A percentile compares a stretch with the other conserved stretches of the same genome.
phyloP scores from a whole-genome alignment of 1,139 yeast species.

The Candida frijolesensis region DNA sequence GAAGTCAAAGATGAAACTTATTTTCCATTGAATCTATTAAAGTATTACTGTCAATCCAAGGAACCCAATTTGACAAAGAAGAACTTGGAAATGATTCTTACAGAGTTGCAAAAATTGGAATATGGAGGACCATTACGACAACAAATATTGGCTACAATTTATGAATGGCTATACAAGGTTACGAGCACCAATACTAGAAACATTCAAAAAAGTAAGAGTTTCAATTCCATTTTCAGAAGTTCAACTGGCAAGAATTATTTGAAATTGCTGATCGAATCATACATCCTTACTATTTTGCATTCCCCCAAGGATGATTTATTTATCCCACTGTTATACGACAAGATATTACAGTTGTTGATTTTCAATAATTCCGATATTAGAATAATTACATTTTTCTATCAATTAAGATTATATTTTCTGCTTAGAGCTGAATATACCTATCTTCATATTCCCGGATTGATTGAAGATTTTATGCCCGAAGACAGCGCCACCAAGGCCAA shows the following conservation, averaged over 20 bases:
- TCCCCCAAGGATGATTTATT: constrained; percentile 14
- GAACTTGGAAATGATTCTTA: background rate
- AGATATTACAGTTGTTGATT: constrained; percentile 11
- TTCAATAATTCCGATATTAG: background rate
- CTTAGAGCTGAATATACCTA: constrained; percentile 12
- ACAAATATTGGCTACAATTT: constrained; percentile 8
- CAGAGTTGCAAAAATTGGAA: constrained; percentile 3
- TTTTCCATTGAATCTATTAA: constrained; percentile 4
- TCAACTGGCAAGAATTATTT: background rate
- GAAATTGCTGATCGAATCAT: constrained; percentile 8
- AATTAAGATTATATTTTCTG: constrained; percentile 12
- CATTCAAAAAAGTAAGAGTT: background rate
- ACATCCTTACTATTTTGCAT: constrained; percentile 7
- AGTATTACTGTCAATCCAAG: constrained; percentile 10
- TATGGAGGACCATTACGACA: constrained; percentile 7
- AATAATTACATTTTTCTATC: constrained; percentile 11
- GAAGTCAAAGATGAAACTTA: constrained; percentile 3
- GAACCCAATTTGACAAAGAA: constrained; percentile 5
- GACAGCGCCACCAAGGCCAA: no score
- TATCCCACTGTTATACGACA: constrained; percentile 12
- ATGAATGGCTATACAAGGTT: constrained; percentile 7
- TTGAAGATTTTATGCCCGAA: background rate
- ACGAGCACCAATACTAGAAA: background rate
- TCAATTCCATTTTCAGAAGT: background rate
- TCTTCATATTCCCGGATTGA: constrained; percentile 10